Evolutionary conservation across 305 asterid genomes (phyloP), one percentile per base, ranked within the genome.

Genomic region (Lippia alba): DNA sequence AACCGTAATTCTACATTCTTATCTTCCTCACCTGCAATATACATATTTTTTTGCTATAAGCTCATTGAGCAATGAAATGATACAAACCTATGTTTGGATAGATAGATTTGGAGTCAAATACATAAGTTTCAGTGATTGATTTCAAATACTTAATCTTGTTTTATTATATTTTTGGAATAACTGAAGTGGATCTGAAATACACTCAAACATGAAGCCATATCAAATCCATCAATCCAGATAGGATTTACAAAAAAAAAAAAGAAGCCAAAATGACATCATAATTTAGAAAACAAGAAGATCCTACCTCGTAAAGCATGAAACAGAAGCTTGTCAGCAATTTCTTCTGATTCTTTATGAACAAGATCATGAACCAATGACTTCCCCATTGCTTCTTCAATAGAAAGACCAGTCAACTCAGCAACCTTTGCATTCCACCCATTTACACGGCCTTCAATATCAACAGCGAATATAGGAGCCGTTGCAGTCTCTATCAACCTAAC

Each of bases 361-460:
- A 92, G 83, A 79, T 88, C 96, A 40, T 70, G 84, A 71, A 85
- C 91, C 82, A 92, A 76, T 57, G 96, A 88, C 85, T 83, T 90
- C n/a, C 96, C 97, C 85, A 83, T 86, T 12, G 96, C 96, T 70
- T 88, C 96, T 67, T 82, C 92, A 65, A 86, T 82, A 18, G 96
- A 74, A 61, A 92, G 79, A 41, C 89, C 94, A 10, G 94, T 89
- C 86, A 92, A 69, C 72, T 90, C 97, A 8, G 96, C 88, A 54
- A 87, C 84, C 75, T 92, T 92, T 16, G 89, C 93, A 58, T 92
- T 92, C 98, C 98, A 92, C 15, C 98, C 98, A 71, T 88, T 92
- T 57, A 92, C 79, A 40, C 62, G 67, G 70, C 97, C 98, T 39
- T 85, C 88, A 48, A 79, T 76, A 74, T 90, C 96, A n/a, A 92